Conservation (phyloP, 257 asterid genomes). For the Scutellaria barbata region DNA sequence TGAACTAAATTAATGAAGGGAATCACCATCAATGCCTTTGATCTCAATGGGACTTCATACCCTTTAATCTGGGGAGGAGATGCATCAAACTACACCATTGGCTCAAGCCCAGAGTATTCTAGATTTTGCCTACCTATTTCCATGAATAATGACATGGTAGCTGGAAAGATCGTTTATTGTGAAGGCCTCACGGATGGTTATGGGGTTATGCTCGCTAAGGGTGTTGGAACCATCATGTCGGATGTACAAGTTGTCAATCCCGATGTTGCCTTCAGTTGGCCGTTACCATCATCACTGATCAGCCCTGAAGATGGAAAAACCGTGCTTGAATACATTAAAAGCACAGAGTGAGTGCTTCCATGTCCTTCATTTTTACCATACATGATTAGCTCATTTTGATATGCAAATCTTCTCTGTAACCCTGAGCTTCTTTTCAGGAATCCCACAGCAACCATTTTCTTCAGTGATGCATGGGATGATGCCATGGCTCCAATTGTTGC, state of each 20-base stretch:
- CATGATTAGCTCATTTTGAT: neutral
- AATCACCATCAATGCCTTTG: constrained; percentile 56
- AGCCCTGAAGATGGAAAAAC: constrained; percentile 43
- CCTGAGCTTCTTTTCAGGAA: constrained; percentile 32
- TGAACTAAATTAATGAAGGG: constrained; percentile 50
- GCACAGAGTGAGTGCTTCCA: constrained; percentile 39
- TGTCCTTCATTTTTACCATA: no score
- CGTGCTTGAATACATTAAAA: constrained; percentile 49
- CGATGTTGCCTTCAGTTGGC: constrained; percentile 52
- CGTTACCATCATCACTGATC: constrained; percentile 50
- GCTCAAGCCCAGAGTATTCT: constrained; percentile 44
- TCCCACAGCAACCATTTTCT: constrained; percentile 53
- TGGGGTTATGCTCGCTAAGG: constrained; percentile 42
- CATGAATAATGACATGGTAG: constrained; percentile 46
- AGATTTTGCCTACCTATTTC: constrained; percentile 37
- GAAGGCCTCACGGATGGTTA: constrained; percentile 50
- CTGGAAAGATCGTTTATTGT: constrained; percentile 55
- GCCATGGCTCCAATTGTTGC: constrained; percentile 51
- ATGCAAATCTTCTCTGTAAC: no score
- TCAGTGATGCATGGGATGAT: constrained; percentile 48
- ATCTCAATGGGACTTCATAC: constrained; percentile 46
- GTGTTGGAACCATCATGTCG: constrained; percentile 47
- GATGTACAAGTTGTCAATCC: constrained; percentile 39
- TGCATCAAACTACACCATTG: constrained; percentile 61
- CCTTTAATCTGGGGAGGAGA: constrained; percentile 81